Evolutionary conservation across 2,329 filamentous ascomycete genomes (phyloP).

Genomic region (Ceratocystis ficicola): DNA sequence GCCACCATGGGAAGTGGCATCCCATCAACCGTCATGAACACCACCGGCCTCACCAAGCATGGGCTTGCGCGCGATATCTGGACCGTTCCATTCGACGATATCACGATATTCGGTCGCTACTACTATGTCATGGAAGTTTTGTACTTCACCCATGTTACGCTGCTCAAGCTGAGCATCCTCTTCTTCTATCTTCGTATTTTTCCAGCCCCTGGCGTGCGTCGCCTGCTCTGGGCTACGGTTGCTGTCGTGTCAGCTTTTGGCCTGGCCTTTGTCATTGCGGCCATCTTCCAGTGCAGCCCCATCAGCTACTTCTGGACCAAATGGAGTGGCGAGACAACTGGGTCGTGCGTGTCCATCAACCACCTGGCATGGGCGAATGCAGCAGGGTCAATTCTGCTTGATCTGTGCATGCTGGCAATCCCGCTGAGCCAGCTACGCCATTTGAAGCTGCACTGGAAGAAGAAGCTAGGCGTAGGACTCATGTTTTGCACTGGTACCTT

Average conservation of each 20-base stretch:
- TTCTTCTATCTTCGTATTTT: conserved; percentile 43
- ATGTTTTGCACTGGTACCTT: conserved; percentile 37
- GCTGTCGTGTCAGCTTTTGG: conserved; percentile 30
- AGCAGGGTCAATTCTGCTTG: conserved; percentile 36
- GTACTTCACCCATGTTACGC: conserved; percentile 35
- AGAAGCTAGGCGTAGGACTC: conserved; percentile 34
- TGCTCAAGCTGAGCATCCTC: conserved; percentile 38
- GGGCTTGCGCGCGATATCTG: conserved; percentile 38
- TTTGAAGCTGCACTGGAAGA: conserved; percentile 33
- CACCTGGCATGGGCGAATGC: conserved; percentile 38
- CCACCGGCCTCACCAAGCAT: conserved; percentile 27
- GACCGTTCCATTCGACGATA: conserved; percentile 31
- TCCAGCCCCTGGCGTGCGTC: conserved; percentile 29
- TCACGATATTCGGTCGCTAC: conserved; percentile 33
- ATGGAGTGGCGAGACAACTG: conserved; percentile 38
- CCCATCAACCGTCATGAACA: conserved; percentile 28
- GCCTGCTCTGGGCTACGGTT: conserved; percentile 32
- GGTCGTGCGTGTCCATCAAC: conserved; percentile 37
- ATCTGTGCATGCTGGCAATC: conserved; percentile 38
- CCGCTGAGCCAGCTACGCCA: conserved; percentile 33
- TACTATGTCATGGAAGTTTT: conserved; percentile 32
- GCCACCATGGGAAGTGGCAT: conserved; percentile 26
- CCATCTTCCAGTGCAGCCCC: conserved; percentile 38
- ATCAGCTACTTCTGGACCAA: conserved; percentile 38
- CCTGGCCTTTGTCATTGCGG: conserved; percentile 31